A percentile compares a stretch with the other conserved stretches of the same genome.
These are phyloP conservation scores for Geranium brycei DNA, from an alignment of 345 rosid species.

Conservation along the genomic window DNA sequence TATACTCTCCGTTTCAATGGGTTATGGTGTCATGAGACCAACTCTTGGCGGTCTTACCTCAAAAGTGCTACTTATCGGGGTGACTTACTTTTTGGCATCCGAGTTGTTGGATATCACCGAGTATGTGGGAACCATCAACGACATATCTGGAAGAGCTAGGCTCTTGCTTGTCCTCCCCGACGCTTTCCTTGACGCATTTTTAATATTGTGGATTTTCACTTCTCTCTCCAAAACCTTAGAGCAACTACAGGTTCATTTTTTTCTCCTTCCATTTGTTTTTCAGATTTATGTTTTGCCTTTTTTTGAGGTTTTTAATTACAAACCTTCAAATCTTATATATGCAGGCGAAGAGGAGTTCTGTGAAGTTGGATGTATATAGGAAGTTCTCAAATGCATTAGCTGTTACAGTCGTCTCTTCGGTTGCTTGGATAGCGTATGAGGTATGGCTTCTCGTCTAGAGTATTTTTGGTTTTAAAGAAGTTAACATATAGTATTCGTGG, in stretches of 20 bases:
- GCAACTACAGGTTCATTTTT: slow-evolving; percentile 59
- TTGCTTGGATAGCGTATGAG: slow-evolving; percentile 85
- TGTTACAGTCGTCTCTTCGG: slow-evolving; percentile 70
- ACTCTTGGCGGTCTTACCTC: slow-evolving; percentile 96
- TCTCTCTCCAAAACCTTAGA: slow-evolving; percentile 77
- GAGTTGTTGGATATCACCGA: slow-evolving; percentile 78
- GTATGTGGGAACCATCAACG: slow-evolving; percentile 78
- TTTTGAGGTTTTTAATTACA: background rate
- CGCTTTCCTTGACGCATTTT: slow-evolving; percentile 91
- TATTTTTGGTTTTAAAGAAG: background rate
- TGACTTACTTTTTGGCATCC: slow-evolving; percentile 81
- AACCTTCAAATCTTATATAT: slow-evolving; percentile 7
- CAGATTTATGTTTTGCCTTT: background rate
- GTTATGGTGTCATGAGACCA: slow-evolving; percentile 91
- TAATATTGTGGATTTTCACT: slow-evolving; percentile 85
- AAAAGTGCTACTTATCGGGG: slow-evolving; percentile 80
- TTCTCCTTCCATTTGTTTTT: background rate
- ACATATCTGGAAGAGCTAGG: slow-evolving; percentile 85
- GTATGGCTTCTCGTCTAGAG: slow-evolving; percentile 19
- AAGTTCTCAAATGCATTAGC: slow-evolving; percentile 89
- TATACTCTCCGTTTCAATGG: slow-evolving; percentile 81
- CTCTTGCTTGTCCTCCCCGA: slow-evolving; percentile 77
- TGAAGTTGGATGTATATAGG: slow-evolving; percentile 80
- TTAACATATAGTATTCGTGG: background rate
- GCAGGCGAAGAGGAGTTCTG: slow-evolving; percentile 71